phyloP scores from a whole-genome alignment of 169 alveolate species.

The Plasmodium inui region DNA sequence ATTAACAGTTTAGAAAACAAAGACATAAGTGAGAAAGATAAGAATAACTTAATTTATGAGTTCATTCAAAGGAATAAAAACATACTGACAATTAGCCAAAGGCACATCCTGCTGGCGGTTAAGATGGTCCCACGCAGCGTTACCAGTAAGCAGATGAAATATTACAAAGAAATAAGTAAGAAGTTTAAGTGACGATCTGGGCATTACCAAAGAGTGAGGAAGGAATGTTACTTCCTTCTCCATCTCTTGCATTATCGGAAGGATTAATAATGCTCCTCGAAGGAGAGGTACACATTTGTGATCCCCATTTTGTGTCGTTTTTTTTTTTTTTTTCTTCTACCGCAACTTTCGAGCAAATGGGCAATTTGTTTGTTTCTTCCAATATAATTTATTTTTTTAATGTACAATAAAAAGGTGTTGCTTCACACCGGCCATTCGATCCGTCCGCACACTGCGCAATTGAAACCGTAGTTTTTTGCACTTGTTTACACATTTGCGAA shows the following conservation, averaged over 20 bases:
- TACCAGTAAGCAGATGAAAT: conserved; percentile 31
- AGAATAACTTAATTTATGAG: conserved; percentile 67
- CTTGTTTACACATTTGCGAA: neutral
- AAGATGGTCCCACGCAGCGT: conserved; percentile 68
- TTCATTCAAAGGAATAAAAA: conserved; percentile 70
- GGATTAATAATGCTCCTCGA: neutral
- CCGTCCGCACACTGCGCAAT: neutral
- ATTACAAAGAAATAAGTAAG: conserved; percentile 69
- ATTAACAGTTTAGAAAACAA: conserved; percentile 47
- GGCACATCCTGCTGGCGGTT: conserved; percentile 39
- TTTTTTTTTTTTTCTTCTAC: neutral
- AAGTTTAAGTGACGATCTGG: conserved; percentile 31
- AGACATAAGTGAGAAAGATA: conserved; percentile 30
- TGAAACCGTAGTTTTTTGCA: neutral
- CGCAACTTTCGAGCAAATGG: neutral
- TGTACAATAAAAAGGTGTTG: neutral
- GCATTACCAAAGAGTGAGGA: neutral
- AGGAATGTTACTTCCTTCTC: neutral
- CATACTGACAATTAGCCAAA: conserved; percentile 54
- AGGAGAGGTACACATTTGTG: neutral
- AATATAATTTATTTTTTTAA: too few species aligned
- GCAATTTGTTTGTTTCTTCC: neutral
- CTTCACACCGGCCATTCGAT: neutral
- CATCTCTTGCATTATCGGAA: neutral
- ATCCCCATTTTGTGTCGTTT: neutral